A percentile compares a stretch with the other conserved stretches of the same genome.
phyloP scores from a whole-genome alignment of 331 rosid genomes.

The Rosa hybrid region DNA sequence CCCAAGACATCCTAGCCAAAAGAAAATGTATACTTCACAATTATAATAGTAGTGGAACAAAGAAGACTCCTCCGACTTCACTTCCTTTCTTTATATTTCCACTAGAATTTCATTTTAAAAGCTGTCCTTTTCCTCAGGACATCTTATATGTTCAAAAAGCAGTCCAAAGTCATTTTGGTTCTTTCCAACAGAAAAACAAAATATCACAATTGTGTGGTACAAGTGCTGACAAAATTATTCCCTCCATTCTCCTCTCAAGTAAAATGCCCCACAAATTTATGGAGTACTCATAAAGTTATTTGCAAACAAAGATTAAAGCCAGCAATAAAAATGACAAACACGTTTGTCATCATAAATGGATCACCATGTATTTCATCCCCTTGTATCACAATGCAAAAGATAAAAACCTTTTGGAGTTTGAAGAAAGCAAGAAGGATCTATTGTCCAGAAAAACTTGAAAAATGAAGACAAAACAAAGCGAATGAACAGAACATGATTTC shows the following conservation, averaged over 20 bases:
- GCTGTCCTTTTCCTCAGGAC: not conserved
- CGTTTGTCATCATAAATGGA: no score
- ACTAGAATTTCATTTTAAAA: not conserved
- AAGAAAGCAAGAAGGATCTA: no score
- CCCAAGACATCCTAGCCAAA: not conserved
- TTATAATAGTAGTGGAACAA: not conserved
- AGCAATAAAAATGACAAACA: not conserved
- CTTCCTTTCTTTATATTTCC: not conserved
- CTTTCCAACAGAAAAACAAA: not conserved
- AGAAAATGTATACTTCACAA: not conserved
- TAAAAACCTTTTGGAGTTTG: no score
- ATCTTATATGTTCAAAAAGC: not conserved
- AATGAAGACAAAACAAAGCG: no score
- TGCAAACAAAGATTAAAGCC: not conserved
- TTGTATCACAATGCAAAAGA: no score
- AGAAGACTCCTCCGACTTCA: not conserved
- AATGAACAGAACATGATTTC: no score
- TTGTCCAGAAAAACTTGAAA: no score
- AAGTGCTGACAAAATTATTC: conserved; percentile 2
- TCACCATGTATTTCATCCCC: no score
- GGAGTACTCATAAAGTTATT: not conserved
- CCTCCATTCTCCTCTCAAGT: not conserved
- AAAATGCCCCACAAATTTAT: not conserved
- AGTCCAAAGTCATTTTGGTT: not conserved
- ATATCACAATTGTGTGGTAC: not conserved